phyloP scores from a whole-genome alignment of 768 basidiomycete genomes.

The Cyathus striatus region DNA sequence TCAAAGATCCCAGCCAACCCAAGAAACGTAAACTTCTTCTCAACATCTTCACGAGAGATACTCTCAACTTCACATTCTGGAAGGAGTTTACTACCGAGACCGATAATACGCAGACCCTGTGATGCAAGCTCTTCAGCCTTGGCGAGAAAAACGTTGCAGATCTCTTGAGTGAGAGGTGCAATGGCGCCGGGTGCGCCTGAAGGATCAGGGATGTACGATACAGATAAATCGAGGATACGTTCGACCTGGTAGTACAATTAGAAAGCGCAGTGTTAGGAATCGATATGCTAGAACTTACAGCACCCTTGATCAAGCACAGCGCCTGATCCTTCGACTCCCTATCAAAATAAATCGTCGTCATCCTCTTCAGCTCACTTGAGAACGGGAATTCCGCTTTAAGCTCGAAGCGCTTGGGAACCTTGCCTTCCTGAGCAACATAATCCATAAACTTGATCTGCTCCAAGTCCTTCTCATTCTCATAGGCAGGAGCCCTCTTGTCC shows the following conservation, averaged over 20 bases:
- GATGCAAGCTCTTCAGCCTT: constrained; percentile 32
- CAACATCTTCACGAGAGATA: constrained; percentile 3
- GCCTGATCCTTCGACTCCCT: constrained; percentile 12
- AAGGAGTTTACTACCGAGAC: constrained; percentile 10
- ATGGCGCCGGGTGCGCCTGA: constrained; percentile 4
- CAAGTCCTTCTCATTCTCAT: constrained; percentile 18
- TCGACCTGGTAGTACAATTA: constrained; percentile 24
- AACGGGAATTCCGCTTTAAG: constrained; percentile 37
- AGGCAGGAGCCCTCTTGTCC: too few relatives aligned
- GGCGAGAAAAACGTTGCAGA: constrained; percentile 18
- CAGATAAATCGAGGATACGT: constrained; percentile 35
- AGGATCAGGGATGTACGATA: constrained; percentile 1
- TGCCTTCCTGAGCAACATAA: not conserved
- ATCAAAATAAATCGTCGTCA: constrained; percentile 35
- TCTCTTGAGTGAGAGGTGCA: constrained; percentile 21
- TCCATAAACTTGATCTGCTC: too few relatives aligned
- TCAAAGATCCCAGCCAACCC: constrained; percentile 5
- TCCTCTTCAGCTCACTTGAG: constrained; percentile 46
- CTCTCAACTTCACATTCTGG: not conserved
- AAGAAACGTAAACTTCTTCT: constrained; percentile 3
- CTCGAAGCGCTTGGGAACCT: constrained; percentile 19
- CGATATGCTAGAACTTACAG: constrained; percentile 19
- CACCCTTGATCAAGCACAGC: constrained; percentile 30
- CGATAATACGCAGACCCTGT: constrained; percentile 36
- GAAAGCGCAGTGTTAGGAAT: not conserved